These are phyloP conservation scores for Hypoxylon sp. DNA, from an alignment of 2,329 filamentous ascomycete species.

Conservation along the genomic window DNA sequence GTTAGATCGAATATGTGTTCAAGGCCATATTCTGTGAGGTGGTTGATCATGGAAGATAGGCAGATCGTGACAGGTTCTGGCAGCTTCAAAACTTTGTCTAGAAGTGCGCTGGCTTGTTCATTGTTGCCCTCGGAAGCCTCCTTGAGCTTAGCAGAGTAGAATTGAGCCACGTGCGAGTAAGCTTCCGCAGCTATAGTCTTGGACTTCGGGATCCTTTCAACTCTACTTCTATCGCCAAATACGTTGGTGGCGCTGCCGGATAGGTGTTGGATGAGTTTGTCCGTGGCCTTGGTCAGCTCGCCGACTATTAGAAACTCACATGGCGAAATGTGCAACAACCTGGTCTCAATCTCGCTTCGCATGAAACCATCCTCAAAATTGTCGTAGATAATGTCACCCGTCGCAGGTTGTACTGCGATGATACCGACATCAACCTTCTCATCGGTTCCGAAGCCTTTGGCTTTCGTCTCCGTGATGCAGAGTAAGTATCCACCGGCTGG, in stretches of 20 bases:
- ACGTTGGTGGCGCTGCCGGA: conserved; percentile 92
- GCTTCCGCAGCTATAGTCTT: conserved; percentile 89
- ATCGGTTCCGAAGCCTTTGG: conserved; percentile 85
- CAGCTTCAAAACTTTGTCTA: conserved; percentile 89
- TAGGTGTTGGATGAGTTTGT: conserved; percentile 91
- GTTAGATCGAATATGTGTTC: conserved; percentile 97
- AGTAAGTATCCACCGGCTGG: conserved; percentile 87
- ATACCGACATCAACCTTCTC: conserved; percentile 95
- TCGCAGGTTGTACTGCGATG: conserved; percentile 93
- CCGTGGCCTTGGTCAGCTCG: conserved; percentile 88
- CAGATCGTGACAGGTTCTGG: conserved; percentile 91
- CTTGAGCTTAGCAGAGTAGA: conserved; percentile 90
- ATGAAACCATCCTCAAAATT: conserved; percentile 98
- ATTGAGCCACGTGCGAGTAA: conserved; percentile 90
- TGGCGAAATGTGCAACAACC: conserved; percentile 94
- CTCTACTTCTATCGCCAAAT: conserved; percentile 89
- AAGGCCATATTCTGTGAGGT: conserved; percentile 91
- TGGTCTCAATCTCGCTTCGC: conserved; percentile 94
- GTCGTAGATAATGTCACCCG: conserved; percentile 96
- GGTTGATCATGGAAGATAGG: conserved; percentile 95
- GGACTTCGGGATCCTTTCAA: conserved; percentile 82
- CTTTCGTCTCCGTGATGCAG: conserved; percentile 88
- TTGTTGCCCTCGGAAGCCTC: conserved; percentile 66
- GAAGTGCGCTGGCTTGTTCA: conserved; percentile 72
- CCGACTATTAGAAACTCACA: conserved; percentile 96